phyloP scores from a whole-genome alignment of 306 rosid genomes.

The Pyrus betulifolia region DNA sequence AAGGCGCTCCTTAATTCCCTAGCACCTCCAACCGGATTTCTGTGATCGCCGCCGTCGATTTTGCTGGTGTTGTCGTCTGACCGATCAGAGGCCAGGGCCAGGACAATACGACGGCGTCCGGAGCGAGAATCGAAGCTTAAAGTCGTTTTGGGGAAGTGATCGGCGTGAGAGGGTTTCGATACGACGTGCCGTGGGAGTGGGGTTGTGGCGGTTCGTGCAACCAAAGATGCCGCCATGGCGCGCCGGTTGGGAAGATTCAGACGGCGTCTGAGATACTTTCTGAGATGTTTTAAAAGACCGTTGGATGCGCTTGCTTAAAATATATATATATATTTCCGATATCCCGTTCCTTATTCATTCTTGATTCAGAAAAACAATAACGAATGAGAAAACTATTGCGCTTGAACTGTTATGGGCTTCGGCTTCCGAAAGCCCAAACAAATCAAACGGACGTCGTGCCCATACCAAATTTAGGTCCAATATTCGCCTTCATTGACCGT shows the following conservation, averaged over 20 bases:
- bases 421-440: not conserved
- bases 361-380: too few relatives aligned
- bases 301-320: not conserved
- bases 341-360: too few relatives aligned
- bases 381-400: too few relatives aligned
- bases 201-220: conserved; percentile 14
- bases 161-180: conserved; percentile 1
- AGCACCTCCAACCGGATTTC: conserved; percentile 11
- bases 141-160: not conserved
- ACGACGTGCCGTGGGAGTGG: not conserved
- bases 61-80: conserved; percentile 13
- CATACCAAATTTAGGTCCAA: not conserved
- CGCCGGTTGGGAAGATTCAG: not conserved
- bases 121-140: conserved; percentile 3
- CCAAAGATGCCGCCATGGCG: conserved; percentile 22
- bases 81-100: conserved; percentile 23
- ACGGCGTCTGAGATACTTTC: not conserved
- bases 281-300: not conserved
- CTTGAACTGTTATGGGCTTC: not conserved
- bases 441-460: not conserved
- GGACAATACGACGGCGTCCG: conserved; percentile 26
- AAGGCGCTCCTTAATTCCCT: conserved; percentile 24
- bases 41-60: not conserved
- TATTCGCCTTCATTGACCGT: not conserved
- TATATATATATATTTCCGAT: too few relatives aligned